phyloP scores from a whole-genome alignment of 306 rosid genomes.

The Nissolia schottii region DNA sequence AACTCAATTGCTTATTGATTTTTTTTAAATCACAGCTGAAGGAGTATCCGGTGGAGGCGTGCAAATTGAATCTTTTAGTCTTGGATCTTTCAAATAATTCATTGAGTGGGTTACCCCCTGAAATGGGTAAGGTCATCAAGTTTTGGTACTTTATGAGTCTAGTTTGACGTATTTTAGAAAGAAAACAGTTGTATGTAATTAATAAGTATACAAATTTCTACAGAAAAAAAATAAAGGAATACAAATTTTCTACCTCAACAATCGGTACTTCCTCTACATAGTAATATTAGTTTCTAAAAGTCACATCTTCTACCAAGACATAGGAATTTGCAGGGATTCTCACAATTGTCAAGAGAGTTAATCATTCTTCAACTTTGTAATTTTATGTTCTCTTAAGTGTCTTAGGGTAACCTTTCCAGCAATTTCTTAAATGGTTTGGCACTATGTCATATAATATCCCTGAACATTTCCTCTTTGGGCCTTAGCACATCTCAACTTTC shows the following conservation, averaged over 20 bases:
- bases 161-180: constrained; percentile 11
- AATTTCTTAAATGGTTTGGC: constrained; percentile 5
- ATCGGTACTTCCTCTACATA: background rate
- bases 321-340: background rate
- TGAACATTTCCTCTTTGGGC: background rate
- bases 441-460: background rate
- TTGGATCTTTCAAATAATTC: constrained; percentile 94
- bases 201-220: background rate
- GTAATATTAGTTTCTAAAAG: background rate
- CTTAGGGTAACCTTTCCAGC: background rate
- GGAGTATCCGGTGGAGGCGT: constrained; percentile 91
- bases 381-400: background rate
- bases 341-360: background rate
- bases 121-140: constrained; percentile 65
- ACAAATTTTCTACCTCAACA: background rate
- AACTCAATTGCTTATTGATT: constrained; percentile 16
- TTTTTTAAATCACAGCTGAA: constrained; percentile 63
- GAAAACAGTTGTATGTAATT: background rate
- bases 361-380: background rate
- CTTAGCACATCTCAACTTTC: constrained; percentile 12
- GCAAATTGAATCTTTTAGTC: constrained; percentile 65
- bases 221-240: background rate
- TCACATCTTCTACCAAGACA: background rate
- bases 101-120: constrained; percentile 82
- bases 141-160: constrained; percentile 10